phyloP scores from a whole-genome alignment of 2,329 filamentous ascomycete genomes.

The Blumeria graminis region DNA sequence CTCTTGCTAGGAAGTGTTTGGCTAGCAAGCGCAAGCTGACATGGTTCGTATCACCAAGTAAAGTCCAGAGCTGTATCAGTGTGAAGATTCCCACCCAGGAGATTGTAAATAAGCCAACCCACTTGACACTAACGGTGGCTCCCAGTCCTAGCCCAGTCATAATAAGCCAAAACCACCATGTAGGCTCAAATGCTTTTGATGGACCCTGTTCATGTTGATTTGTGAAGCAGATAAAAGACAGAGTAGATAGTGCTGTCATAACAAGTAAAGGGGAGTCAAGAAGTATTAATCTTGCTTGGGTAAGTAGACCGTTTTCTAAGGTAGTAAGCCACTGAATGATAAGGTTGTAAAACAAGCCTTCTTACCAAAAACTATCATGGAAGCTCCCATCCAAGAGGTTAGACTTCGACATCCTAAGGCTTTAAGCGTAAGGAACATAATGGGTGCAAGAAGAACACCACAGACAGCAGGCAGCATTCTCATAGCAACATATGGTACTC shows the following conservation, averaged over 20 bases:
- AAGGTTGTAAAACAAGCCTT: background rate
- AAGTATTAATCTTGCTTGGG: constrained; percentile 83
- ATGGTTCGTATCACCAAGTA: constrained; percentile 70
- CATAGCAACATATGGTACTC: constrained; percentile 95
- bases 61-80: constrained; percentile 75
- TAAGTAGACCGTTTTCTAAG: constrained; percentile 78
- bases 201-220: constrained; percentile 94
- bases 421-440: constrained; percentile 88
- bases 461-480: constrained; percentile 75
- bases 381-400: constrained; percentile 61
- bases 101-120: constrained; percentile 96
- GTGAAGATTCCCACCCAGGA: constrained; percentile 92
- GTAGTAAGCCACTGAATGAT: constrained; percentile 7
- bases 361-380: constrained; percentile 72
- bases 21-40: constrained; percentile 68
- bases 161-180: constrained; percentile 96
- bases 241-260: constrained; percentile 74
- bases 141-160: constrained; percentile 72
- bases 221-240: constrained; percentile 78
- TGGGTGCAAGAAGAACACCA: constrained; percentile 69
- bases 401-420: constrained; percentile 69
- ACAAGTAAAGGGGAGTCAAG: constrained; percentile 87
- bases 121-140: constrained; percentile 87
- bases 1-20: constrained; percentile 81
- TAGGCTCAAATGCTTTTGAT: constrained; percentile 59